A percentile compares a stretch with the other conserved stretches of the same genome.
Conservation (phyloP, 1,139 yeast genomes). For the Magnusiomyces clavatus region DNA sequence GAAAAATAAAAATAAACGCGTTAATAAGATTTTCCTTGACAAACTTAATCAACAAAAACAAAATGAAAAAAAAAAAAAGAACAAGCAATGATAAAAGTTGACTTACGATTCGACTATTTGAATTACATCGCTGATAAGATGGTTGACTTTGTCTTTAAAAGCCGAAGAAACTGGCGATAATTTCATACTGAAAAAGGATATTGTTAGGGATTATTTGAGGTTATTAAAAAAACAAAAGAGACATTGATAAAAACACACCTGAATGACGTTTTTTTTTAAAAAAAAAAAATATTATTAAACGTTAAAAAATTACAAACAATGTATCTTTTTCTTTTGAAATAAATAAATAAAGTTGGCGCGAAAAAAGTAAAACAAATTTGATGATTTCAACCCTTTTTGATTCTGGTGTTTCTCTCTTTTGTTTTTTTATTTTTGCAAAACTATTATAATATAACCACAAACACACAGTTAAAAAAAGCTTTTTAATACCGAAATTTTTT, state of each 20-base stretch:
- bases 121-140: constrained; percentile 4
- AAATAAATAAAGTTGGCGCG: neutral
- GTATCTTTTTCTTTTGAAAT: neutral
- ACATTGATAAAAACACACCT: no score
- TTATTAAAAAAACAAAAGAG: no score
- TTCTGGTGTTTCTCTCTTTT: neutral
- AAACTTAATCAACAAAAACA: neutral
- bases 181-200: no score
- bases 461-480: no score
- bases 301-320: no score
- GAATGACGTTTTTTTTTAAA: no score
- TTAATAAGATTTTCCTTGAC: neutral
- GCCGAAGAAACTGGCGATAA: no score
- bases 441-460: no score
- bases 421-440: neutral
- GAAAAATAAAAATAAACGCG: neutral
- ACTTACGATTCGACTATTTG: constrained; percentile 6
- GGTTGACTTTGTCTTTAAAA: constrained; percentile 3
- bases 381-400: neutral
- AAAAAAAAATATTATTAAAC: no score
- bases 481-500: no score
- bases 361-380: neutral
- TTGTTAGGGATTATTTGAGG: no score
- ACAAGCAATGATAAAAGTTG: no score
- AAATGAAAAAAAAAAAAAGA: neutral